Conservation (phyloP, 495 filamentous ascomycete species). For the Penicillium lagena region DNA sequence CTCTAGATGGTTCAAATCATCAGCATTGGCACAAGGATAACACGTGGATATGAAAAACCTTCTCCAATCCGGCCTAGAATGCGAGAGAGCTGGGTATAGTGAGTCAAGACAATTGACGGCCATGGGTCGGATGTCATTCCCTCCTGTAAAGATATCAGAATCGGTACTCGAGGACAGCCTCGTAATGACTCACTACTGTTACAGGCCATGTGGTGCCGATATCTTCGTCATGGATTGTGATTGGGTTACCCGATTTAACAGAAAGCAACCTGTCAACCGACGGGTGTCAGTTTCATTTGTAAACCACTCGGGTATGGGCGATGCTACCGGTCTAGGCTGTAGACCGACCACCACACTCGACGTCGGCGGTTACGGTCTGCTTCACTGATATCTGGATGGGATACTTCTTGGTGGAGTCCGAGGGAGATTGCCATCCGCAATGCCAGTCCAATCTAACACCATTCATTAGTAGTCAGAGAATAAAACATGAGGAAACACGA, state of each 20-base stretch:
- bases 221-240: constrained; percentile 44
- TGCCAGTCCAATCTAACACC: constrained; percentile 36
- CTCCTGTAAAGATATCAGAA: constrained; percentile 13
- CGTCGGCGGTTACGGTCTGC: constrained; percentile 37
- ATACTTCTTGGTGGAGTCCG: constrained; percentile 44
- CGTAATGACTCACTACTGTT: constrained; percentile 14
- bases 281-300: background rate
- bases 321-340: constrained; percentile 37
- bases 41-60: constrained; percentile 9
- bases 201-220: constrained; percentile 36
- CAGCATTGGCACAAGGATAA: background rate
- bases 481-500: background rate
- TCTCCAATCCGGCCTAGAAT: constrained; percentile 39
- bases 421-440: constrained; percentile 46
- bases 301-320: background rate
- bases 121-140: constrained; percentile 25
- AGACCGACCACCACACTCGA: constrained; percentile 48
- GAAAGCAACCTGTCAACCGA: constrained; percentile 25
- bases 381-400: constrained; percentile 21
- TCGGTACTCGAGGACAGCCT: background rate
- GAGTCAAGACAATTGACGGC: constrained; percentile 38
- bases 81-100: constrained; percentile 40
- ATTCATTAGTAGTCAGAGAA: background rate
- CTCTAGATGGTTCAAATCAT: constrained; percentile 6
- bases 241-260: constrained; percentile 44